A percentile compares a stretch with the other conserved stretches of the same genome.
phyloP scores from a whole-genome alignment of 2,329 filamentous ascomycete species.

The Aspergillus glaucus region DNA sequence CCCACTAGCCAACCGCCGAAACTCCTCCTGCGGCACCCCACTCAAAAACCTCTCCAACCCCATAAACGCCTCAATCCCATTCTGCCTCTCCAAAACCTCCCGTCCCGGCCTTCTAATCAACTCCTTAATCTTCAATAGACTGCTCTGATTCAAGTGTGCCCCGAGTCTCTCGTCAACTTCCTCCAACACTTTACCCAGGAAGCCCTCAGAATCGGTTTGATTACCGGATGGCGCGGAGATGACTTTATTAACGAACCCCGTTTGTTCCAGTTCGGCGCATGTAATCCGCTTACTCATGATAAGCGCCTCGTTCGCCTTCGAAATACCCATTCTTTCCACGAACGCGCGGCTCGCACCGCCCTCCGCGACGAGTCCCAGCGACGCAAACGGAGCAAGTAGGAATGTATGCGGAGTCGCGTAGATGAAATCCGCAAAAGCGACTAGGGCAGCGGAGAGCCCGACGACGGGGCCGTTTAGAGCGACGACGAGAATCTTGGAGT shows the following conservation, averaged over 20 bases:
- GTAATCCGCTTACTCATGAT: slow-evolving; percentile 79
- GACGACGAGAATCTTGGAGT: slow-evolving; percentile 86
- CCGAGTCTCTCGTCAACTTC: slow-evolving; percentile 81
- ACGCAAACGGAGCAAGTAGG: slow-evolving; percentile 85
- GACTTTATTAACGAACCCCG: slow-evolving; percentile 81
- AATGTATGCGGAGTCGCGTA: slow-evolving; percentile 78
- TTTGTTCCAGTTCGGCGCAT: slow-evolving; percentile 64
- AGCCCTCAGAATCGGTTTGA: slow-evolving; percentile 60
- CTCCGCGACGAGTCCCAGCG: slow-evolving; percentile 82
- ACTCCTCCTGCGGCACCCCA: slow-evolving; percentile 83
- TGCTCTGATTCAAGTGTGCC: slow-evolving; percentile 70
- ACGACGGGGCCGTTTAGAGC: slow-evolving; percentile 89
- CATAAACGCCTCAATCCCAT: slow-evolving; percentile 76
- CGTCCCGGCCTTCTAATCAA: slow-evolving; percentile 69
- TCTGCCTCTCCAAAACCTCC: slow-evolving; percentile 68
- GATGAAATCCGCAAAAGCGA: slow-evolving; percentile 84
- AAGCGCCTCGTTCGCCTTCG: slow-evolving; percentile 83
- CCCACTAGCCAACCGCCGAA: slow-evolving; percentile 73
- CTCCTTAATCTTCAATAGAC: slow-evolving; percentile 76
- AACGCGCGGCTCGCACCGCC: slow-evolving; percentile 75
- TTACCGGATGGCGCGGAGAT: slow-evolving; percentile 53
- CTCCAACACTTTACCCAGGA: slow-evolving; percentile 62
- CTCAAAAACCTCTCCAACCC: slow-evolving; percentile 73
- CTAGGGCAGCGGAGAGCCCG: slow-evolving; percentile 77
- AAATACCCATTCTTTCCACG: slow-evolving; percentile 70